A percentile compares a stretch with the other conserved stretches of the same genome.
Evolutionary conservation across 805 yeast genomes (phyloP).

Genomic region (Saturnispora quitensis): DNA sequence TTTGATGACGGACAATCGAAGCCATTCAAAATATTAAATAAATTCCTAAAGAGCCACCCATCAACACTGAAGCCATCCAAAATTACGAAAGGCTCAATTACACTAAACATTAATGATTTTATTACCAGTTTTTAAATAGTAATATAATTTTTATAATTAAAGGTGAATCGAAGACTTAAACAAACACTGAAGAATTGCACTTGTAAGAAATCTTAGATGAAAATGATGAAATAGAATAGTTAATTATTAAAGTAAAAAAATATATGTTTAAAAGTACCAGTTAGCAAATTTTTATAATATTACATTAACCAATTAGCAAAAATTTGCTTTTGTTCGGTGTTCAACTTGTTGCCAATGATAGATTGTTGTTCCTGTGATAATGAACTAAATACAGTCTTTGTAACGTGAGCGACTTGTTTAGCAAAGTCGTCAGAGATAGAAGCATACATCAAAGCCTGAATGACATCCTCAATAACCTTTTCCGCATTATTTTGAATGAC

Average conservation of each 20-base stretch:
- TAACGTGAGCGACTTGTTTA: slow-evolving; percentile 48
- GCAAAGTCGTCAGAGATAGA: slow-evolving; percentile 65
- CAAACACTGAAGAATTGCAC: neutral
- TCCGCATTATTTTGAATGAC: slow-evolving; percentile 44
- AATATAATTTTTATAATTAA: neutral
- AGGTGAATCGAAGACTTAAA: neutral
- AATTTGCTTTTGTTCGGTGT: slow-evolving; percentile 50
- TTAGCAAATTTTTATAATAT: neutral
- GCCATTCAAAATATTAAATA: slow-evolving; percentile 22
- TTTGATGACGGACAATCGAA: slow-evolving; percentile 26
- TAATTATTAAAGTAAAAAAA: neutral
- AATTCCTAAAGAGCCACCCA: slow-evolving; percentile 23
- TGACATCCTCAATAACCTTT: slow-evolving; percentile 55
- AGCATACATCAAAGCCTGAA: slow-evolving; percentile 64
- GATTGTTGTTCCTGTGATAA: slow-evolving; percentile 66
- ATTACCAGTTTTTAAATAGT: neutral
- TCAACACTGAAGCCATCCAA: slow-evolving; percentile 29
- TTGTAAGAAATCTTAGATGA: neutral
- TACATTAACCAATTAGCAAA: slow-evolving; percentile 29
- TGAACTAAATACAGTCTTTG: slow-evolving; percentile 53
- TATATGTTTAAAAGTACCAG: neutral
- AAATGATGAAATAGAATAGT: neutral
- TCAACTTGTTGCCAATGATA: slow-evolving; percentile 51
- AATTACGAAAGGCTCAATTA: slow-evolving; percentile 21
- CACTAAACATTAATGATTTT: slow-evolving; percentile 16